A percentile compares a stretch with the other conserved stretches of the same genome.
Evolutionary conservation across 108 stramenopile genomes (phyloP).

Genomic region (Cyclotella baltica): DNA sequence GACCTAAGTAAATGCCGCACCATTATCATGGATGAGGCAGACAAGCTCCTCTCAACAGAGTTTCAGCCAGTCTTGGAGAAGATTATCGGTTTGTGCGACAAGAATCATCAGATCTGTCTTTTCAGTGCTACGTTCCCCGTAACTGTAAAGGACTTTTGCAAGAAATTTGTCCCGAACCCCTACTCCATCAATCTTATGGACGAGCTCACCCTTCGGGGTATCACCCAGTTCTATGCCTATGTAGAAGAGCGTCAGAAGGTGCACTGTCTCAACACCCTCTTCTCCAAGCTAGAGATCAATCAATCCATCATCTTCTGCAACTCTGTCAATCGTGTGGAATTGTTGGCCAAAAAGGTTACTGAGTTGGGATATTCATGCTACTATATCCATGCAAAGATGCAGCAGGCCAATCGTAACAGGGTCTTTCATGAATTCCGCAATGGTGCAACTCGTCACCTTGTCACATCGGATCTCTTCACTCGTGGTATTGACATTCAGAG

Average conservation of each 20-base stretch:
- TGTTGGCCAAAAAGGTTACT: slow-evolving; percentile 98
- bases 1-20: slow-evolving; percentile 94
- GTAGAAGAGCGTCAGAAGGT: slow-evolving; percentile 99
- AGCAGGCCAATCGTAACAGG: slow-evolving; percentile 97
- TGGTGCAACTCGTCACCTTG: slow-evolving; percentile 96
- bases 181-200: slow-evolving; percentile 99
- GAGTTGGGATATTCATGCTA: slow-evolving; percentile 99
- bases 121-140: slow-evolving; percentile 99
- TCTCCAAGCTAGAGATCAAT: slow-evolving; percentile 97
- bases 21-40: slow-evolving; percentile 98
- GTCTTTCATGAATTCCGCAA: slow-evolving; percentile 99
- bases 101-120: slow-evolving; percentile 95
- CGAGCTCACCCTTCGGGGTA: slow-evolving; percentile 98
- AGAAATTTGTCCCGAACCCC: slow-evolving; percentile 92
- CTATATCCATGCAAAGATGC: slow-evolving; percentile 99
- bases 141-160: slow-evolving; percentile 96
- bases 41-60: slow-evolving; percentile 97
- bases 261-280: slow-evolving; percentile 98
- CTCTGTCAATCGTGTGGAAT: slow-evolving; percentile 98
- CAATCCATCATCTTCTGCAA: slow-evolving; percentile 99
- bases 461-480: slow-evolving; percentile 97
- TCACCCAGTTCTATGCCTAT: slow-evolving; percentile 99
- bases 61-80: slow-evolving; percentile 97
- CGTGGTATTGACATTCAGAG: slow-evolving; percentile 99
- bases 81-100: slow-evolving; percentile 87